These are phyloP conservation scores for Hordeum vulgare DNA, from an alignment of 176 grass and related monocot species.

Conservation along the genomic window MorexV3_pseudomolecules_assembly NC_058518.1:235653577-235654076, in stretches of 20 bases:
- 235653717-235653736: background rate
- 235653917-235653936: constrained; percentile 62
- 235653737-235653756: background rate
- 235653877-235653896: constrained; percentile 94
- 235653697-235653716: background rate
- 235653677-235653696: background rate
- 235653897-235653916: constrained; percentile 90
- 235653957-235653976: constrained; percentile 96
- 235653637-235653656: background rate
- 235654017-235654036: constrained; percentile 96
- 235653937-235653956: constrained; percentile 73
- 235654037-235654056: constrained; percentile 99
- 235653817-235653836: background rate
- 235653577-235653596: background rate
- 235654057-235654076: constrained; percentile 84
- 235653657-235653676: constrained; percentile 17
- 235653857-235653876: constrained; percentile 91
- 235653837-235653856: constrained; percentile 46
- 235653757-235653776: background rate
- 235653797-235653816: background rate
- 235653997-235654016: constrained; percentile 70
- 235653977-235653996: constrained; percentile 98
- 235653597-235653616: background rate
- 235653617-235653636: background rate
- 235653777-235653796: background rate